Evolutionary conservation across 176 grass and related monocot genomes (phyloP).

Genomic region (Areca catechu): DNA sequence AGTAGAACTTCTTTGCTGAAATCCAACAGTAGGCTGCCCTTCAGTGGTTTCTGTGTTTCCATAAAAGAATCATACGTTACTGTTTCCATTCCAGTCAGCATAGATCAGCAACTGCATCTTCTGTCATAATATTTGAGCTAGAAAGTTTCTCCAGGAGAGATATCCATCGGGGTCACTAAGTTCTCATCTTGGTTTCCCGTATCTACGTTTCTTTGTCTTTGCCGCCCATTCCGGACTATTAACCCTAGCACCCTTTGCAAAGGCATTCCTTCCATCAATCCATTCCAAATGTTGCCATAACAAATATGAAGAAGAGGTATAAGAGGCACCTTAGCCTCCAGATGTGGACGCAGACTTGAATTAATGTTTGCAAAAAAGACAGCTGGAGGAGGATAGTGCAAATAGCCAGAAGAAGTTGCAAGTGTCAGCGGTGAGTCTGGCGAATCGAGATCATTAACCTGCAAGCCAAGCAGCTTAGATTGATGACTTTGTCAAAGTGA

Average conservation of each 20-base stretch:
- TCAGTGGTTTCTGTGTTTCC: constrained; percentile 5
- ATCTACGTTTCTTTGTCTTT: constrained; percentile 33
- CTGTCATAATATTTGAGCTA: constrained; percentile 20
- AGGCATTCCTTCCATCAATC: constrained; percentile 38
- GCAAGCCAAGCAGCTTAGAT: constrained; percentile 10
- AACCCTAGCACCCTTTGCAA: constrained; percentile 32
- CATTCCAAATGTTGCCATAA: constrained; percentile 35
- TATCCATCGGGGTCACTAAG: constrained; percentile 59
- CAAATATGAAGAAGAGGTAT: constrained; percentile 24
- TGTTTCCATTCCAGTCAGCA: constrained; percentile 18
- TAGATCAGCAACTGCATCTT: constrained; percentile 11
- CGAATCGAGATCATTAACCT: constrained; percentile 97
- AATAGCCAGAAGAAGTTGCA: constrained; percentile 87
- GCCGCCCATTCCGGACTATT: constrained; percentile 26
- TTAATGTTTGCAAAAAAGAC: constrained; percentile 64
- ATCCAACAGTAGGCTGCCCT: constrained; percentile 16
- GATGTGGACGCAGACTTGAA: constrained; percentile 37
- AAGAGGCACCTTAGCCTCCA: constrained; percentile 25
- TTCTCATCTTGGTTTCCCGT: constrained; percentile 33
- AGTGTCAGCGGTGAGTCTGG: constrained; percentile 66
- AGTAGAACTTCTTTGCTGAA: constrained; percentile 21
- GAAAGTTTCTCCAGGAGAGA: constrained; percentile 58
- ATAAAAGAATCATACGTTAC: background rate
- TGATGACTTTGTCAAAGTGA: background rate
- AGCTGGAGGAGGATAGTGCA: constrained; percentile 62